Conservation (phyloP, 179 eudicot genomes). For the Amaranthus tricolor region DNA sequence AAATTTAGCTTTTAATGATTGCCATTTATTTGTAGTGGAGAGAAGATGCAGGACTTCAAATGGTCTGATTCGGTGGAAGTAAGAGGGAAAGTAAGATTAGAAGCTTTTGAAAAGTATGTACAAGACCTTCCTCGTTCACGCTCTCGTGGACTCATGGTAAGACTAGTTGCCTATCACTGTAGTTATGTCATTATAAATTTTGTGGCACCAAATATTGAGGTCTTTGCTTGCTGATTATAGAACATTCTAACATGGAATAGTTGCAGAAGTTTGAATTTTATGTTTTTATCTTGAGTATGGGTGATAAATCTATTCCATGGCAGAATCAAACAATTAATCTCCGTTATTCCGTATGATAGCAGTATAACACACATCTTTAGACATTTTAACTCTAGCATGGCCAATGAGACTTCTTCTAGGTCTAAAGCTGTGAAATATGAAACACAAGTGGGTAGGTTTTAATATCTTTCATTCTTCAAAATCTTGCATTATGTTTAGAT, state of each 20-base stretch:
- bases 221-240: constrained; percentile 25
- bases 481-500: not conserved
- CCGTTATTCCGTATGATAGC: not conserved
- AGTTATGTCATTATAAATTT: constrained; percentile 12
- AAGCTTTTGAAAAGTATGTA: constrained; percentile 82
- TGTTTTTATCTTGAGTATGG: constrained; percentile 11
- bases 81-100: constrained; percentile 79
- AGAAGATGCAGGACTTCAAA: constrained; percentile 63
- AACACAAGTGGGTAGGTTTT: not conserved
- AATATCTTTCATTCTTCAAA: not conserved
- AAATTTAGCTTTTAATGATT: constrained; percentile 18
- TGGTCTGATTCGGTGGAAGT: constrained; percentile 71
- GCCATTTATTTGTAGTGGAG: constrained; percentile 65
- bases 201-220: constrained; percentile 5
- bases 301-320: constrained; percentile 7
- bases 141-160: constrained; percentile 84
- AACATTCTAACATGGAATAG: constrained; percentile 14
- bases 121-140: constrained; percentile 90
- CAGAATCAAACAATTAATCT: not conserved
- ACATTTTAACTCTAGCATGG: not conserved
- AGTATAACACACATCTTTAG: not conserved
- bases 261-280: constrained; percentile 11
- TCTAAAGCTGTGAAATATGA: not conserved
- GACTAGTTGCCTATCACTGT: constrained; percentile 27
- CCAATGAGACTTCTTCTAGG: not conserved